Base-by-base conservation (phyloP, 768 basidiomycete species). In the Agaricus bisporus region DNA sequence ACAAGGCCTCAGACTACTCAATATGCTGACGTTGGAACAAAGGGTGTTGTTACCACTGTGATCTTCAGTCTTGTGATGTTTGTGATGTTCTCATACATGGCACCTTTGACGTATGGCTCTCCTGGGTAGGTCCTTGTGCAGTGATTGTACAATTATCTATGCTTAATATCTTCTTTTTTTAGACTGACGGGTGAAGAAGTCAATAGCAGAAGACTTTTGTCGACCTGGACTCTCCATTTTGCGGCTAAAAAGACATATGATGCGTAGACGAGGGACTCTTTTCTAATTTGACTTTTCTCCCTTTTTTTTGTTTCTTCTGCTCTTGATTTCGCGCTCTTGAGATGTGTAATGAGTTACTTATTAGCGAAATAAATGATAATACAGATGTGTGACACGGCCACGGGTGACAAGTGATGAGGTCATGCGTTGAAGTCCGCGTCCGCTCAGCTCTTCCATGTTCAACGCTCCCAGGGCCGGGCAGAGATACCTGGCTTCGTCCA, bases 61-160 rank as follows among this genome's bases (percentile, higher is more conserved):
- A 63, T 78, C 11, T 88, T 86, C 64, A 70, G 76, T 39, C 62
- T 86, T 22, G 56, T 80, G 36, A 68, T 93, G 70, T 78, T 91
- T 46, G 68, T 73, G 20, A 73, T 86, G 72, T 86, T 88, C 56
- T 61, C 80, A 38, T 98, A 81, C 75, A 72, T 95, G 48, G 80
- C 88, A 12, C 95, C 97, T 39, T 72, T 99, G 61, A 98, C 95
- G 14, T 99, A 95, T 66, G 97, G 95, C 41, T 87, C 88, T n/a
- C 93, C 94, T 57, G 91, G 93, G 94, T 97, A 72, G 64, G 88
- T 76, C 9, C 11, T 20, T 4, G 37, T 5, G 37, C 35, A 45
- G 43, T 32, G 11, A 42, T 41, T 44, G 0, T 20, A 39, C 22
- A 28, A 58, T 54, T 46, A 48, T 14, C 15, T 39, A 6, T 43